Percentiles rank a stretch among this genome's conserved stretches.
Conservation (phyloP, 2,329 filamentous ascomycete species). For the Talaromyces sp. region DNA sequence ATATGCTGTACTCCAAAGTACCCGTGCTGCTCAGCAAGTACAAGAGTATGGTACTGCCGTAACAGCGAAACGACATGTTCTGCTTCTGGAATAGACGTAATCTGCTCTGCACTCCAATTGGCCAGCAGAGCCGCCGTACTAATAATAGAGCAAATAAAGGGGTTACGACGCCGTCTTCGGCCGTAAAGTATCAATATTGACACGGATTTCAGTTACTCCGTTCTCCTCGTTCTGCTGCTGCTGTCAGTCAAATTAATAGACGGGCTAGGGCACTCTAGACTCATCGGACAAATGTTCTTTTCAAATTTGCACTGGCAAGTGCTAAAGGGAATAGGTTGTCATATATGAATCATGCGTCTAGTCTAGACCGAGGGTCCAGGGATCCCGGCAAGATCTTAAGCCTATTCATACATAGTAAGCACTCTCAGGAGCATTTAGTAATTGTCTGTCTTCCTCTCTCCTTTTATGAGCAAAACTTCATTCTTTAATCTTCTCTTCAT, state of each 20-base stretch:
- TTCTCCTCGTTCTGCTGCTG: background rate
- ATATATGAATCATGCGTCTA: slow-evolving; percentile 2
- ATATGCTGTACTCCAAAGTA: background rate
- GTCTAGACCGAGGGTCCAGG: background rate
- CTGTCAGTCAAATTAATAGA: background rate
- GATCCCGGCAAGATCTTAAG: background rate
- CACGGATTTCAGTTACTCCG: slow-evolving; percentile 1
- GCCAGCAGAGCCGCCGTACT: background rate
- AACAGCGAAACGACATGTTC: background rate
- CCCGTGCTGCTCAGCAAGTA: background rate
- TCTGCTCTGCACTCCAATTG: background rate
- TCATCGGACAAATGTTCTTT: background rate
- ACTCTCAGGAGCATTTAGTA: too few species aligned
- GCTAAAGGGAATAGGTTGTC: background rate
- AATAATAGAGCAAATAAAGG: slow-evolving; percentile 5
- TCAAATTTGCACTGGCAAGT: background rate
- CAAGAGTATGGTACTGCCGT: background rate
- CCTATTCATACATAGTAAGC: background rate
- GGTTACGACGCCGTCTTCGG: background rate
- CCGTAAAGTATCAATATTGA: background rate
- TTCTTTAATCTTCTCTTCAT: background rate
- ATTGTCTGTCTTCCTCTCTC: background rate
- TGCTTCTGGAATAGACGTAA: background rate
- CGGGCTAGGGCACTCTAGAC: background rate
- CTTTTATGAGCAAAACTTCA: background rate